Conservation (phyloP, 148 eudicot genomes). For the Drosera capensis region DNA sequence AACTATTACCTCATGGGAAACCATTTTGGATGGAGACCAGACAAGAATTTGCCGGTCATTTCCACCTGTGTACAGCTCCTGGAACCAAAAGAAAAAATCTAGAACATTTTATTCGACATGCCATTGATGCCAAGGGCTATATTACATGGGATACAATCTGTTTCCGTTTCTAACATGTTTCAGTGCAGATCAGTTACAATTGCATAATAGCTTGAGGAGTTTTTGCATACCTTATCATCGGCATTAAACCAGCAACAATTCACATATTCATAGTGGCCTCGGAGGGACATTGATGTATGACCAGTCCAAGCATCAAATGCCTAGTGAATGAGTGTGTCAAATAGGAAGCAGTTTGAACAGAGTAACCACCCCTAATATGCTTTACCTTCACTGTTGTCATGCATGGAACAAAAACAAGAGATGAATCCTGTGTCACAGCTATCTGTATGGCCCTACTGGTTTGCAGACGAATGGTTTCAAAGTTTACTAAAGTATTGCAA, state of each 20-base stretch:
- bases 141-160: too few species aligned
- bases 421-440: constrained; percentile 61
- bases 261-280: constrained; percentile 78
- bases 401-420: constrained; percentile 81
- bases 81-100: constrained; percentile 4
- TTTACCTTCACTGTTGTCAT: constrained; percentile 71
- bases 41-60: constrained; percentile 84
- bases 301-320: constrained; percentile 92
- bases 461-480: constrained; percentile 75
- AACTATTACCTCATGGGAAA: constrained; percentile 41
- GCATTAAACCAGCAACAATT: constrained; percentile 74
- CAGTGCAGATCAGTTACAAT: neutral
- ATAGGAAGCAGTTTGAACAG: too few species aligned
- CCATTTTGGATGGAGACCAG: constrained; percentile 68
- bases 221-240: constrained; percentile 53
- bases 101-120: neutral
- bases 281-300: constrained; percentile 37
- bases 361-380: too few species aligned
- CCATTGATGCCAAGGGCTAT: too few species aligned
- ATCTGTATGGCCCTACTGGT: constrained; percentile 61
- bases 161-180: too few species aligned
- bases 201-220: neutral
- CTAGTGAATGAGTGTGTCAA: constrained; percentile 16
- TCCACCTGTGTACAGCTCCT: constrained; percentile 90
- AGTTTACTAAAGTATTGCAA: constrained; percentile 87